Evolutionary conservation across 2,329 filamentous ascomycete species (phyloP).

Genomic region (Clonostachys rosea): DNA sequence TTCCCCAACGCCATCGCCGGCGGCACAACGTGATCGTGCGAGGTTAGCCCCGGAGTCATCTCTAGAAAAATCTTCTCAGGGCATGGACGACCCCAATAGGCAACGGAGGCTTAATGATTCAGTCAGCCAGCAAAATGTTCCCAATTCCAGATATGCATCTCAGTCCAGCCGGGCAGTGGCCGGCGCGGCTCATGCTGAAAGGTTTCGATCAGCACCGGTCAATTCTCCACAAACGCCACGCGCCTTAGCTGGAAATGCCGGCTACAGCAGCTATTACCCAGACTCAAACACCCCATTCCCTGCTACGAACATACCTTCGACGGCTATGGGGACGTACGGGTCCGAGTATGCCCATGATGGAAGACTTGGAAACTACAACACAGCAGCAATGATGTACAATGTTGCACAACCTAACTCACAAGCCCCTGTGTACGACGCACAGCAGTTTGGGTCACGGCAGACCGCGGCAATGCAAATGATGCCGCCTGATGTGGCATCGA

Average conservation of each 20-base stretch:
- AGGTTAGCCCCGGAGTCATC: slow-evolving; percentile 49
- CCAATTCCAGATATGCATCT: slow-evolving; percentile 31
- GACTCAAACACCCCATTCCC: slow-evolving; percentile 47
- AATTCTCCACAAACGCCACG: slow-evolving; percentile 40
- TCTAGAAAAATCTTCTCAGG: slow-evolving; percentile 41
- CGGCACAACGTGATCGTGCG: slow-evolving; percentile 59
- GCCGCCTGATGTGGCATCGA: slow-evolving; percentile 45
- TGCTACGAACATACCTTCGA: slow-evolving; percentile 51
- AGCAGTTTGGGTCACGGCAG: slow-evolving; percentile 72
- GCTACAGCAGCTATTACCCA: slow-evolving; percentile 56
- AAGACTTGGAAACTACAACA: slow-evolving; percentile 54
- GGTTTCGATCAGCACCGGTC: slow-evolving; percentile 45
- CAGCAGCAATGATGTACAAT: slow-evolving; percentile 74
- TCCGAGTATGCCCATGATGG: slow-evolving; percentile 62
- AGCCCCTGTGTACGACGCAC: slow-evolving; percentile 68
- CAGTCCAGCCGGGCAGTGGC: slow-evolving; percentile 10
- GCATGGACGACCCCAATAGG: slow-evolving; percentile 76
- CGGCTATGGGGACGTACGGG: slow-evolving; percentile 52
- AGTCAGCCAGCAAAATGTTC: slow-evolving; percentile 55
- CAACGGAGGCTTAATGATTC: slow-evolving; percentile 72
- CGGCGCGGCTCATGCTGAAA: slow-evolving; percentile 18
- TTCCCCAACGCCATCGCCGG: slow-evolving; percentile 59
- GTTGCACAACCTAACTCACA: slow-evolving; percentile 60
- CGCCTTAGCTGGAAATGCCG: slow-evolving; percentile 45
- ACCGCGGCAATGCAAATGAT: slow-evolving; percentile 73